Percentiles rank a stretch among this genome's conserved stretches.
phyloP scores from a whole-genome alignment of 164 flowering plant genomes.

The Litsea cubeba region DNA sequence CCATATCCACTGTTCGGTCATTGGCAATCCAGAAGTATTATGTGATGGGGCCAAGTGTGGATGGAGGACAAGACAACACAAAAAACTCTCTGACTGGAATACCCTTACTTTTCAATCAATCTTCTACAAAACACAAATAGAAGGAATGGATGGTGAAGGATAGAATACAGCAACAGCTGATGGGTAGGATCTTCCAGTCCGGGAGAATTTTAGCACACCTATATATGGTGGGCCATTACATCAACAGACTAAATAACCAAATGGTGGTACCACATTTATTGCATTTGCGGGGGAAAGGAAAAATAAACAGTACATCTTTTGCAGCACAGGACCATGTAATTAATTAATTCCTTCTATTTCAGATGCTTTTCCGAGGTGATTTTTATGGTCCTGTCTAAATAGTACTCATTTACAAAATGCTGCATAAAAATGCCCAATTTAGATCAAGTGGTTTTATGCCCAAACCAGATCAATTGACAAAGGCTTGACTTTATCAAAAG shows the following conservation, averaged over 20 bases:
- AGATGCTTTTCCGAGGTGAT: not conserved
- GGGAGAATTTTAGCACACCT: not conserved
- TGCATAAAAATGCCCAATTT: not conserved
- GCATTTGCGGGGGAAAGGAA: not conserved
- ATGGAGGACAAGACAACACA: not conserved
- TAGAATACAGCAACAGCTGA: too few species aligned
- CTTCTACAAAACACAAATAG: not conserved
- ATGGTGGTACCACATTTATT: not conserved
- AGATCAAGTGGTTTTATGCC: not conserved
- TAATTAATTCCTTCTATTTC: not conserved
- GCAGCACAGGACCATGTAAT: not conserved
- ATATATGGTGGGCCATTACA: not conserved
- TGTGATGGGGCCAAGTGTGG: not conserved
- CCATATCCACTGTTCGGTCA: not conserved
- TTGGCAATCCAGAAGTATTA: not conserved
- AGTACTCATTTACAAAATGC: not conserved
- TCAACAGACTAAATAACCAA: too few species aligned
- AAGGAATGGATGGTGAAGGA: not conserved
- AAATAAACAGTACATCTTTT: not conserved
- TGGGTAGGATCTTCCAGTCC: not conserved
- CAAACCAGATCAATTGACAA: not conserved
- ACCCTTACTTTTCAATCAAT: not conserved
- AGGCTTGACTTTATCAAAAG: not conserved
- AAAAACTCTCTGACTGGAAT: not conserved
- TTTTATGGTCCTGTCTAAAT: not conserved